phyloP scores from a whole-genome alignment of 306 rosid genomes.

The Cicer pinnatifidum region DNA sequence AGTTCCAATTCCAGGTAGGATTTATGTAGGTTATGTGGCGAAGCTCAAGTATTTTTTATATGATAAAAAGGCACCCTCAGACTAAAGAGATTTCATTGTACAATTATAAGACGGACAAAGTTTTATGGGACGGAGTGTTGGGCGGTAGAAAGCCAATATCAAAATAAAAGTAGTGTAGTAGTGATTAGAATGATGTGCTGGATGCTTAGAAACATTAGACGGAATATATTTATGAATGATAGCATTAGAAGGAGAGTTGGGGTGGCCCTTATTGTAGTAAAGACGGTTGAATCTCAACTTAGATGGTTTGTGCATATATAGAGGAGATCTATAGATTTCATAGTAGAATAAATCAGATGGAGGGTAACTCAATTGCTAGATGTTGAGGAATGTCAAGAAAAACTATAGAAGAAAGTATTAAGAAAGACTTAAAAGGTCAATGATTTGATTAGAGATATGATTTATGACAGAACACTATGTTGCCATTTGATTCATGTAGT shows the following conservation, averaged over 20 bases:
- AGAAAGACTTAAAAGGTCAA: neutral
- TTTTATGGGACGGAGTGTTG: neutral
- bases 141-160: neutral
- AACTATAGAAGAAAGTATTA: neutral
- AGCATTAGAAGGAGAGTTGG: neutral
- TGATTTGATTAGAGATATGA: neutral
- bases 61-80: neutral
- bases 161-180: neutral
- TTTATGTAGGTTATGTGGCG: neutral
- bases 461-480: neutral
- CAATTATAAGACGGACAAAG: neutral
- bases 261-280: neutral
- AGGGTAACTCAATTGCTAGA: neutral
- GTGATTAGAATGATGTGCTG: neutral
- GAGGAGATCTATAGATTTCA: neutral
- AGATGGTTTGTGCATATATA: neutral
- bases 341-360: neutral
- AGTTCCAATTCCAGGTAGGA: neutral
- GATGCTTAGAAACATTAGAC: neutral
- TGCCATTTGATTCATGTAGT: neutral
- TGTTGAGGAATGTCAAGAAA: neutral
- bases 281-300: neutral
- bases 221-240: neutral
- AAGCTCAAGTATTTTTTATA: neutral
- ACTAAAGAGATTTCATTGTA: neutral